A percentile compares a stretch with the other conserved stretches of the same genome.
Evolutionary conservation across 345 rosid species (phyloP).

Genomic region (Salix suchowensis): DNA sequence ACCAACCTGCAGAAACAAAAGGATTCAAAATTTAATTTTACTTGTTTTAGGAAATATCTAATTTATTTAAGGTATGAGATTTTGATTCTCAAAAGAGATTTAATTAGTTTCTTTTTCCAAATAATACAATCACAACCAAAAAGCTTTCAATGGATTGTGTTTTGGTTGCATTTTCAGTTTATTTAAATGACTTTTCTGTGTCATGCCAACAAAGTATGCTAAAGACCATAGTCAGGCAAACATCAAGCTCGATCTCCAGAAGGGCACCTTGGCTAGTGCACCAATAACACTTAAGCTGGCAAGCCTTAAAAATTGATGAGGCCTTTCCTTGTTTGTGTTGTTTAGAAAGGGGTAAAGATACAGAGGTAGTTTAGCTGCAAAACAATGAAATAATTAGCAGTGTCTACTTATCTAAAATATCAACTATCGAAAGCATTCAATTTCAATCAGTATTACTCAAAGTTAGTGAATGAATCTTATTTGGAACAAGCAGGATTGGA

Average conservation of each 20-base stretch:
- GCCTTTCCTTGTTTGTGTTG: slow-evolving; percentile 22
- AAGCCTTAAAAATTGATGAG: slow-evolving; percentile 48
- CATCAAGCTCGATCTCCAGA: background rate
- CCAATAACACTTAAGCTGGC: slow-evolving; percentile 61
- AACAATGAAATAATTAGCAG: background rate
- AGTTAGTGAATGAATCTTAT: background rate
- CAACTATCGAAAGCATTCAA: background rate
- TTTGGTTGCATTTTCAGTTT: too few species aligned
- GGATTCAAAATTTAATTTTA: background rate
- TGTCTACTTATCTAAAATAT: background rate
- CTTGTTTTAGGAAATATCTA: background rate
- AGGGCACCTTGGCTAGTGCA: slow-evolving; percentile 51
- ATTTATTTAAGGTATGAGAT: background rate
- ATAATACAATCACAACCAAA: background rate
- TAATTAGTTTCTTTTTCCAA: background rate
- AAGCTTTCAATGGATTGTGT: background rate
- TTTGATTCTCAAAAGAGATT: background rate
- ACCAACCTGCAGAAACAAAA: slow-evolving; percentile 34
- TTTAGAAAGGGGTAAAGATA: slow-evolving; percentile 49
- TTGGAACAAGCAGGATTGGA: background rate
- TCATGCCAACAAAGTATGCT: background rate
- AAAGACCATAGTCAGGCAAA: background rate
- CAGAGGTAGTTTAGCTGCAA: slow-evolving; percentile 43
- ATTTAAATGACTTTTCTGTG: too few species aligned
- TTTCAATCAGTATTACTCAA: background rate